Percentiles rank a stretch among this genome's conserved stretches.
These are phyloP conservation scores for Porogramme epimiltina DNA, from an alignment of 1,284 basidiomycete genomes.

Conservation along the genomic window DNA sequence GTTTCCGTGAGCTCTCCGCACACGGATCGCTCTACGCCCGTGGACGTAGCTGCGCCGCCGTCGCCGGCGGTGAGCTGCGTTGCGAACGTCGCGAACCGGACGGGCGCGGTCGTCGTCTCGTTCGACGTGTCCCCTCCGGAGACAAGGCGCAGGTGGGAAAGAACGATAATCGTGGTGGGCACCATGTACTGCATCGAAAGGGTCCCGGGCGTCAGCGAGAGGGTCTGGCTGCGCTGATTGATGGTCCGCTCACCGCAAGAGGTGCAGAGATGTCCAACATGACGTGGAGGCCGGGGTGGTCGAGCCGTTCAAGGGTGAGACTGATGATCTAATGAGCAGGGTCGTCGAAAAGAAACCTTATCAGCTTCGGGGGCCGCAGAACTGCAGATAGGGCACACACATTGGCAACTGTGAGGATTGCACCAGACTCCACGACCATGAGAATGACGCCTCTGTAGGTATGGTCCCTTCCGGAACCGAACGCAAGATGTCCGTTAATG, in stretches of 20 bases:
- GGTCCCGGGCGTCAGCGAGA: background rate
- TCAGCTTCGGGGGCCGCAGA: background rate
- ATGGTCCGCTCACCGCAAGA: background rate
- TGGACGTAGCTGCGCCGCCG: background rate
- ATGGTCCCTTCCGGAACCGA: background rate
- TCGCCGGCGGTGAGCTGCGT: background rate
- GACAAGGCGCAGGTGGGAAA: conserved; percentile 9
- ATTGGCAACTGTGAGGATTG: conserved; percentile 8
- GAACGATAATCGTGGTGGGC: conserved; percentile 9
- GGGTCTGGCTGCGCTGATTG: background rate
- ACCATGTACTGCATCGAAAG: conserved; percentile 7
- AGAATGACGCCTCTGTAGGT: conserved; percentile 5
- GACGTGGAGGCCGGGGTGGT: conserved; percentile 11
- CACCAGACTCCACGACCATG: conserved; percentile 12
- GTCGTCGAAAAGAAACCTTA: background rate
- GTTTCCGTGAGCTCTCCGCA: background rate
- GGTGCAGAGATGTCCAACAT: conserved; percentile 8
- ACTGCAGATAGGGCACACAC: background rate
- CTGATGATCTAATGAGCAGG: conserved; percentile 7
- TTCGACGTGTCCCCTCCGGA: conserved; percentile 6
- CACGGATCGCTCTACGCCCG: background rate
- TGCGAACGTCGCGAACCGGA: conserved; percentile 7
- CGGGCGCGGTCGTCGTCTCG: conserved; percentile 1
- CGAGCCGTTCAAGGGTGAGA: conserved; percentile 4
- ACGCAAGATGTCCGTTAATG: conserved; percentile 8